Conservation (phyloP, 2,329 filamentous ascomycete species). For the Aspergillus arachidicola region DNA sequence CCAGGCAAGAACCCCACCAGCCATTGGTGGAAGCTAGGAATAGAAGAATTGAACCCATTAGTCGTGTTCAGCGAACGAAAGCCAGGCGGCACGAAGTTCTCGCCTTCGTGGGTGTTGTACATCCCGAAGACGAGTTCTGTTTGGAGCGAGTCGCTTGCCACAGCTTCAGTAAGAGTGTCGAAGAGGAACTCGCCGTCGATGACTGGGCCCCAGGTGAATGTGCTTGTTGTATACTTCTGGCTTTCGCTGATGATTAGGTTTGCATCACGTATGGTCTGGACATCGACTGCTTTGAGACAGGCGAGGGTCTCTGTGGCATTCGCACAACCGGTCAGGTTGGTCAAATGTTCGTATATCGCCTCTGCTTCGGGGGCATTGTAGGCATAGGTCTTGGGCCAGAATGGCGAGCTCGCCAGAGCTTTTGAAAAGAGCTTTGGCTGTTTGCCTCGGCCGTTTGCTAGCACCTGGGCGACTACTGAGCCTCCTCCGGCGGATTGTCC, state of each 20-base stretch:
- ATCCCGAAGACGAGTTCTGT: constrained; percentile 54
- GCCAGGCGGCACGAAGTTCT: constrained; percentile 61
- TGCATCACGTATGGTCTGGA: constrained; percentile 58
- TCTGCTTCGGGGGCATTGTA: constrained; percentile 57
- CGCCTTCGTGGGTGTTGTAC: constrained; percentile 66
- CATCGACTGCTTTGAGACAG: constrained; percentile 58
- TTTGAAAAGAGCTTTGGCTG: constrained; percentile 51
- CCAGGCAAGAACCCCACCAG: constrained; percentile 57
- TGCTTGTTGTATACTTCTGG: constrained; percentile 58
- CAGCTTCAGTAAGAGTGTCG: constrained; percentile 50
- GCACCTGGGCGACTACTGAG: constrained; percentile 39
- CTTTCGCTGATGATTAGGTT: constrained; percentile 52
- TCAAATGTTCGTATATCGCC: constrained; percentile 52
- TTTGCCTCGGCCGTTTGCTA: constrained; percentile 50
- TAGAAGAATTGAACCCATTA: constrained; percentile 54
- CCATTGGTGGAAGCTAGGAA: constrained; percentile 56
- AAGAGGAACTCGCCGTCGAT: constrained; percentile 59
- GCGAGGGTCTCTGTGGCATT: constrained; percentile 47
- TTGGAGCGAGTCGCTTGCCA: constrained; percentile 44
- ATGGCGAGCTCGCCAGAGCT: constrained; percentile 57
- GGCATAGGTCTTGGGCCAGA: constrained; percentile 62
- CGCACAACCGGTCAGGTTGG: constrained; percentile 52
- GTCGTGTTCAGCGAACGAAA: constrained; percentile 40
- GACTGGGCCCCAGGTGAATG: constrained; percentile 64
- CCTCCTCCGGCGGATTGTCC: constrained; percentile 61